Evolutionary conservation across 805 yeast species (phyloP).

Genomic region (Helenozyma rhizophorensis): DNA sequence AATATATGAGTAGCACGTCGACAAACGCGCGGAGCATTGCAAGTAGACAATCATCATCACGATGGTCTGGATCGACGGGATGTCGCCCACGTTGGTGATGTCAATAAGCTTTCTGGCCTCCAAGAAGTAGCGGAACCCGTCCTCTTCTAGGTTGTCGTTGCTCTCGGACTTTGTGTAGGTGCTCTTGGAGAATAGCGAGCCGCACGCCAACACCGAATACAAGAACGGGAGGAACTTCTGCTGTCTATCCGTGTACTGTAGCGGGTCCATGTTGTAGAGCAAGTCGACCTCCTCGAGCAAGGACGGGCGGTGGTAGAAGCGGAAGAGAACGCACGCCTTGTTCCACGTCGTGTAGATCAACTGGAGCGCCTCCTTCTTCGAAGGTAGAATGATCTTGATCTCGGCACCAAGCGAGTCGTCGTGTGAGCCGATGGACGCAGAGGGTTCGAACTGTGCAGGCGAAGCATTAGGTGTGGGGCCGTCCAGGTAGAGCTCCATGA

Average conservation of each 20-base stretch:
- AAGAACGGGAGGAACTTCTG: constrained; percentile 73
- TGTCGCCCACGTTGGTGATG: constrained; percentile 78
- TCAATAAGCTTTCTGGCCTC: constrained; percentile 79
- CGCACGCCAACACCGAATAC: constrained; percentile 85
- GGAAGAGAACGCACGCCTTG: constrained; percentile 77
- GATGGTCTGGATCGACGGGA: constrained; percentile 77
- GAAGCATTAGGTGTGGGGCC: constrained; percentile 19
- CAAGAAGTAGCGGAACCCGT: constrained; percentile 74
- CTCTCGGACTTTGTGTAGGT: constrained; percentile 1
- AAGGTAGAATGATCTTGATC: constrained; percentile 66
- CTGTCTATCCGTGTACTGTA: constrained; percentile 66
- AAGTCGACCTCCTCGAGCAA: constrained; percentile 70
- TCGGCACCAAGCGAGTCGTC: constrained; percentile 38
- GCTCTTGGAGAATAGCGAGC: constrained; percentile 64
- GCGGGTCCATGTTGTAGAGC: constrained; percentile 71
- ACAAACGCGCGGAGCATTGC: constrained; percentile 82
- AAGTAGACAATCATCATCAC: constrained; percentile 82
- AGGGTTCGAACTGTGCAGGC: constrained; percentile 8
- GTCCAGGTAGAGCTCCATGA: constrained; percentile 25
- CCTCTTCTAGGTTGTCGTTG: constrained; percentile 54
- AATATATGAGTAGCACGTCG: constrained; percentile 84
- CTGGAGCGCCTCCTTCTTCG: constrained; percentile 66
- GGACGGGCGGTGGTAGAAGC: constrained; percentile 84
- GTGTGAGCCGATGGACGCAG: constrained; percentile 15
- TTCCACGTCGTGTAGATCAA: constrained; percentile 77